Evolutionary conservation across 2,329 filamentous ascomycete species (phyloP).

Genomic region (Rutstroemia sp.): DNA sequence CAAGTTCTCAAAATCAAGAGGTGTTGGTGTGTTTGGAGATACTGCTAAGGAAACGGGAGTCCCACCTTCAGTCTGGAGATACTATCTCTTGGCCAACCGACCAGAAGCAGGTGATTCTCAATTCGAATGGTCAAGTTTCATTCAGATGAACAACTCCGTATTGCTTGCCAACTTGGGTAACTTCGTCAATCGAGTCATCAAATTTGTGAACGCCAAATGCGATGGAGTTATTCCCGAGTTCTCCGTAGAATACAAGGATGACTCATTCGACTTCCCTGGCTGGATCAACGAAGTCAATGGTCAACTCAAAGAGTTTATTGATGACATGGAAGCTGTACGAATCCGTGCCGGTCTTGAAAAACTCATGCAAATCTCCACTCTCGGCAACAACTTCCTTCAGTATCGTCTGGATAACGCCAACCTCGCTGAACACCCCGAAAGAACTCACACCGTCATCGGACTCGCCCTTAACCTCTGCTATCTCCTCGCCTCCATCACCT

Average conservation of each 20-base stretch:
- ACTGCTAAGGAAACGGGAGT: constrained; percentile 83
- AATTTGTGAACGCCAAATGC: constrained; percentile 68
- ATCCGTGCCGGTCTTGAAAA: constrained; percentile 59
- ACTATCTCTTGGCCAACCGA: constrained; percentile 78
- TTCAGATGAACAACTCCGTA: constrained; percentile 80
- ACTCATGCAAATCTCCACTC: constrained; percentile 58
- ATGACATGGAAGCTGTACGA: constrained; percentile 63
- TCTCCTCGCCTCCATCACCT: constrained; percentile 69
- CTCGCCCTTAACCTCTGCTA: constrained; percentile 79
- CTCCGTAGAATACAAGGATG: constrained; percentile 45
- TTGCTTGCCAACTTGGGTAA: constrained; percentile 69
- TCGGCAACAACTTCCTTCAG: constrained; percentile 51
- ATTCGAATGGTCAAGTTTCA: constrained; percentile 83
- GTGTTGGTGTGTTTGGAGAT: constrained; percentile 86
- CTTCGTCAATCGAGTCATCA: constrained; percentile 66
- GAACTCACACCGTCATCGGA: constrained; percentile 47
- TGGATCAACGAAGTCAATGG: constrained; percentile 52
- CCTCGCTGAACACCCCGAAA: constrained; percentile 31
- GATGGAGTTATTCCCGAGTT: constrained; percentile 61
- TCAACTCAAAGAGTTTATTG: constrained; percentile 58
- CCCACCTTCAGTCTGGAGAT: constrained; percentile 83
- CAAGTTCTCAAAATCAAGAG: constrained; percentile 89
- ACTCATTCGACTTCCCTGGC: constrained; percentile 40
- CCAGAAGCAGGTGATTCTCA: constrained; percentile 83
- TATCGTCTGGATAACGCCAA: constrained; percentile 38